Percentiles rank a stretch among this genome's conserved stretches.
These are phyloP conservation scores for Boletus coccyginus DNA, from an alignment of 768 basidiomycete species.

Conservation along the genomic window DNA sequence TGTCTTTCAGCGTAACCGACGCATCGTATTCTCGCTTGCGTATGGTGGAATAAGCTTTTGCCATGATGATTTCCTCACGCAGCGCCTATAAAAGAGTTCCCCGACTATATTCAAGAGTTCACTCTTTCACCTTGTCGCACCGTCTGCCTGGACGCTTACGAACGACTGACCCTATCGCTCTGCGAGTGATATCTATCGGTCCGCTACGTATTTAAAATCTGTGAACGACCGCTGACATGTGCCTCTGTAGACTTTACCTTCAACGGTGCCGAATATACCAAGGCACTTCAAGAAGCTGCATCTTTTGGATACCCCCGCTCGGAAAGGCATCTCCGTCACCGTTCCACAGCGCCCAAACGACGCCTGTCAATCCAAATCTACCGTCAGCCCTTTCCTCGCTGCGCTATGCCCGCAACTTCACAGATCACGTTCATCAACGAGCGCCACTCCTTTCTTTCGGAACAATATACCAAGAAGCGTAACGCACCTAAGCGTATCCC, in stretches of 20 bases:
- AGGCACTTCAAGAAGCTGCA: neutral
- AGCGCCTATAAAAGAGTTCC: constrained; percentile 17
- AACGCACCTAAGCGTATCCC: constrained; percentile 35
- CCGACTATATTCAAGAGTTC: neutral
- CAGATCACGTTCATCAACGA: neutral
- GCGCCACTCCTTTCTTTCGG: constrained; percentile 5
- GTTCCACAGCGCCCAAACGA: neutral
- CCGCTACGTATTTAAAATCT: neutral
- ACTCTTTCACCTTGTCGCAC: neutral
- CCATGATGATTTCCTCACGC: neutral
- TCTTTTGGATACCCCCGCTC: neutral
- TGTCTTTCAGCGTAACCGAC: constrained; percentile 14
- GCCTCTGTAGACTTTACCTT: neutral
- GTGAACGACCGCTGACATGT: neutral
- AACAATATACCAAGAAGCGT: neutral
- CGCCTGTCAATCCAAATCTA: neutral
- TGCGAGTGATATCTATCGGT: constrained; percentile 8
- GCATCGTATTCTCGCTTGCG: constrained; percentile 6
- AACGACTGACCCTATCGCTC: constrained; percentile 1
- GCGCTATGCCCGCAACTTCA: constrained; percentile 7
- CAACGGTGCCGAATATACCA: neutral
- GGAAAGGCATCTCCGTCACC: neutral
- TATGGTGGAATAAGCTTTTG: neutral
- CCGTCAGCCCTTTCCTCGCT: neutral
- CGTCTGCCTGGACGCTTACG: constrained; percentile 12